These are phyloP conservation scores for Eremothecium sinecaudum DNA, from an alignment of 1,139 yeast genomes.

Conservation along the genomic window DNA sequence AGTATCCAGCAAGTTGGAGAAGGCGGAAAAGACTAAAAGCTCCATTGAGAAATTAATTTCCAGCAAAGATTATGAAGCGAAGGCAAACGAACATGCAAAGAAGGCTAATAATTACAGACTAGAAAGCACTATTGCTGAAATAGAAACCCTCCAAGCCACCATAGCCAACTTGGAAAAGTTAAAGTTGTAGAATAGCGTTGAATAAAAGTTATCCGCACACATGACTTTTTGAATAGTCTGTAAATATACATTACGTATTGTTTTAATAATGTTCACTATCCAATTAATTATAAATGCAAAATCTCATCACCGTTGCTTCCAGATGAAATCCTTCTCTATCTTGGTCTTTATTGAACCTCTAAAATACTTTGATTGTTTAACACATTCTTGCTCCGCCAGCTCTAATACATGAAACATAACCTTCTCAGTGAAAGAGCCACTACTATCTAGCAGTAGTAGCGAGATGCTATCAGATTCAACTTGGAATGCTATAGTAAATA, in stretches of 20 bases:
- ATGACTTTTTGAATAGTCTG: conserved; percentile 3
- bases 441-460: conserved; percentile 58
- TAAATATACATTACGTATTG: background rate
- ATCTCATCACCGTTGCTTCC: conserved; percentile 8
- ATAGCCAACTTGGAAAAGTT: conserved; percentile 66
- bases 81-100: conserved; percentile 76
- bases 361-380: conserved; percentile 36
- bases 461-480: conserved; percentile 36
- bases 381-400: conserved; percentile 40
- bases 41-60: conserved; percentile 51
- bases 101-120: conserved; percentile 63
- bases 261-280: no score
- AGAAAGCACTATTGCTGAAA: conserved; percentile 72
- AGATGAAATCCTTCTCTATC: conserved; percentile 37
- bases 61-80: conserved; percentile 74
- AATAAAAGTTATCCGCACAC: no score
- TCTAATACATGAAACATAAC: conserved; percentile 44
- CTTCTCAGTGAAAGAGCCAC: conserved; percentile 56
- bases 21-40: conserved; percentile 41
- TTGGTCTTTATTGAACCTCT: conserved; percentile 42
- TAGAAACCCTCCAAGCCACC: conserved; percentile 74
- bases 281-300: background rate
- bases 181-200: conserved; percentile 39
- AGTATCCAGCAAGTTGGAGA: conserved; percentile 65
- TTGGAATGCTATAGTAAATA: conserved; percentile 34